Conservation (phyloP, 2,329 filamentous ascomycete species). For the Allantophomopsis cytisporea region DNA sequence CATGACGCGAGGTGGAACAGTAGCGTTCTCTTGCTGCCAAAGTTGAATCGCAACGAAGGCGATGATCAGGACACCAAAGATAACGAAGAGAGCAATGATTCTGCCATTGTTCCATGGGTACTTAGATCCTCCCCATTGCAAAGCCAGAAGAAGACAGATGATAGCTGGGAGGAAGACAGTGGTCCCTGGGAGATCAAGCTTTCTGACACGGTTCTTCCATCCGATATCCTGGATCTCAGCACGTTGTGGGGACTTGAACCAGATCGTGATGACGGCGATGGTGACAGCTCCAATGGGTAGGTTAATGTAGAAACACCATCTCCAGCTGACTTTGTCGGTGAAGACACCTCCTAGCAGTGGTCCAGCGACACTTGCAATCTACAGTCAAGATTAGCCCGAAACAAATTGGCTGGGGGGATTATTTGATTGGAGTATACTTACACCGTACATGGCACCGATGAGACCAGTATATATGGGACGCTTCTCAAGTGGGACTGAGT, state of each 20-base stretch:
- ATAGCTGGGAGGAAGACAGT: constrained; percentile 11
- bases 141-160: constrained; percentile 19
- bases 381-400: too few species aligned
- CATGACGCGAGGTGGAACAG: constrained; percentile 24
- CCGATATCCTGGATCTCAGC: constrained; percentile 13
- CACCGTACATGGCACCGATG: constrained; percentile 11
- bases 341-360: constrained; percentile 18
- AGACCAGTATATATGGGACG: constrained; percentile 16
- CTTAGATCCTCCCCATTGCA: constrained; percentile 26
- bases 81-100: constrained; percentile 19
- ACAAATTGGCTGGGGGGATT: constrained; percentile 2
- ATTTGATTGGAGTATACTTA: constrained; percentile 1
- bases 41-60: constrained; percentile 19
- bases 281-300: constrained; percentile 23
- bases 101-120: constrained; percentile 21
- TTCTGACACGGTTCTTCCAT: constrained; percentile 23
- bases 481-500: constrained; percentile 12
- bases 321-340: constrained; percentile 19
- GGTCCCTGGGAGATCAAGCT: constrained; percentile 20
- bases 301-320: constrained; percentile 21
- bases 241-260: constrained; percentile 23
- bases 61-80: constrained; percentile 15
- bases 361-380: constrained; percentile 9
- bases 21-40: constrained; percentile 23
- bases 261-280: constrained; percentile 11